Percentiles rank a stretch among this genome's conserved stretches.
phyloP scores from a whole-genome alignment of 306 rosid genomes.

The Myrica gale region DNA sequence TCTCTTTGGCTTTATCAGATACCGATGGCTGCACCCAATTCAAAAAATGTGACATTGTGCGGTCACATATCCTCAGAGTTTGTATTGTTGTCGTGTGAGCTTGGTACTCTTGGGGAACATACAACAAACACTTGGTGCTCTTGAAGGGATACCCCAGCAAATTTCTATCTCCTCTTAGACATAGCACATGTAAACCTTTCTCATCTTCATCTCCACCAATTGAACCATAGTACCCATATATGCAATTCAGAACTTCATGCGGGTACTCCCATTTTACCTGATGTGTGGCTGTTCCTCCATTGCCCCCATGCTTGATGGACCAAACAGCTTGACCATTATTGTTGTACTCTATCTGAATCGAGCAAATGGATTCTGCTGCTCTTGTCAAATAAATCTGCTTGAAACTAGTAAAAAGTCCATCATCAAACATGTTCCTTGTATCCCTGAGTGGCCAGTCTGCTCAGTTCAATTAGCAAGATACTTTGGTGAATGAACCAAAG shows the following conservation, averaged over 20 bases:
- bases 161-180: too few species aligned
- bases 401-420: conserved; percentile 80
- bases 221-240: conserved; percentile 70
- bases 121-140: too few species aligned
- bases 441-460: conserved; percentile 52
- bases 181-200: too few species aligned
- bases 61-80: too few species aligned
- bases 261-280: conserved; percentile 82
- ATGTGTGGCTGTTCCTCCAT: conserved; percentile 58
- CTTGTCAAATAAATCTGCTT: conserved; percentile 76
- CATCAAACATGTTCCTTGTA: conserved; percentile 91
- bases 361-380: conserved; percentile 66
- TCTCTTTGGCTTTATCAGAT: too few species aligned
- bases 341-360: conserved; percentile 84
- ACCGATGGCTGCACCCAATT: too few species aligned
- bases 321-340: conserved; percentile 83
- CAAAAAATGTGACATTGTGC: too few species aligned
- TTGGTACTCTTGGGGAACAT: too few species aligned
- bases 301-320: conserved; percentile 88
- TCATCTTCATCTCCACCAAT: conserved; percentile 47
- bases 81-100: too few species aligned
- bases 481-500: conserved; percentile 39
- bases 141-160: too few species aligned
- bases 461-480: conserved; percentile 33
- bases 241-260: conserved; percentile 70